A percentile compares a stretch with the other conserved stretches of the same genome.
phyloP scores from a whole-genome alignment of 805 yeast species.

The Vanderwaltozyma verrucispora region DNA sequence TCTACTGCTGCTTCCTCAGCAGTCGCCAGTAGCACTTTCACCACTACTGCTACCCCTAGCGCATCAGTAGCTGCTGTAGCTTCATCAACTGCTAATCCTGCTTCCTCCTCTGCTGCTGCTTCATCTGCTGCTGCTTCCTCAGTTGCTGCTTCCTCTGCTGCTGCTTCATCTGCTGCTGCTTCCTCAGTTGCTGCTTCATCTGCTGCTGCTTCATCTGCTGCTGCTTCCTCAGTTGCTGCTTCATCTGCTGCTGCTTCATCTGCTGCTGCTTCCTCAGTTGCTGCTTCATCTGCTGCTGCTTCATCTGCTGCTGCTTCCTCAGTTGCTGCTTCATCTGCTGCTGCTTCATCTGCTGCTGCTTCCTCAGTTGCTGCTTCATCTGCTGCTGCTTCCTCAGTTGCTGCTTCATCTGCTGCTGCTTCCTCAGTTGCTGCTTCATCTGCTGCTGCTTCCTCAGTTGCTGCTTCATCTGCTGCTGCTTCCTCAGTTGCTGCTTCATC shows the following conservation, averaged over 20 bases:
- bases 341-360: not conserved
- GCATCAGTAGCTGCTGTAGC: constrained; percentile 1
- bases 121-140: constrained; percentile 3
- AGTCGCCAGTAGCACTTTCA: constrained; percentile 3
- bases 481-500: not conserved
- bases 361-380: constrained; percentile 1
- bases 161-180: not conserved
- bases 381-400: constrained; percentile 8
- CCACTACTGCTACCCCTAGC: constrained; percentile 1
- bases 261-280: constrained; percentile 9
- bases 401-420: constrained; percentile 9
- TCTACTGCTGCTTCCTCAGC: constrained; percentile 3
- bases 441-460: not conserved
- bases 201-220: not conserved
- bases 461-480: not conserved
- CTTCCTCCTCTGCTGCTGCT: not conserved
- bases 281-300: constrained; percentile 7
- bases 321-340: constrained; percentile 7
- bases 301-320: not conserved
- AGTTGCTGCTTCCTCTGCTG: not conserved
- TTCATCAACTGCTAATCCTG: constrained; percentile 2
- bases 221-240: not conserved
- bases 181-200: not conserved
- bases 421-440: not conserved
- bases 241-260: not conserved